A percentile compares a stretch with the other conserved stretches of the same genome.
These are phyloP conservation scores for Orobanche coerulescens DNA, from an alignment of 257 asterid species.

Conservation along the genomic window DNA sequence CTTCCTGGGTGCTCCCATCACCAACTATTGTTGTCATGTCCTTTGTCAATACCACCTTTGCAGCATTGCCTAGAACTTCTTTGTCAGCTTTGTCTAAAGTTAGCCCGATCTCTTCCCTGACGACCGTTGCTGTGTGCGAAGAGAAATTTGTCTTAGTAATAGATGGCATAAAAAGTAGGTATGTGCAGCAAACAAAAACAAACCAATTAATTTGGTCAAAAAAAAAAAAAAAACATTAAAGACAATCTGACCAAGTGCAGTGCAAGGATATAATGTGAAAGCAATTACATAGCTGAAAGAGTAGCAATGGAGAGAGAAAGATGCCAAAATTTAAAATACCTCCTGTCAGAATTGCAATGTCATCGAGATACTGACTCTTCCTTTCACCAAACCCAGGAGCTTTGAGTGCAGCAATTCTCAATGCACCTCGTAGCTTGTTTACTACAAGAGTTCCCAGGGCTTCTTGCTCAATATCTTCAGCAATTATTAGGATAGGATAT, in stretches of 20 bases:
- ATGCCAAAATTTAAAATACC: slow-evolving; percentile 37
- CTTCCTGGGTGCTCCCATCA: slow-evolving; percentile 96
- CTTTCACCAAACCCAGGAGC: slow-evolving; percentile 99
- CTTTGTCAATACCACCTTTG: slow-evolving; percentile 90
- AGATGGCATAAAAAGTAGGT: too few species aligned
- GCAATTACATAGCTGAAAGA: background rate
- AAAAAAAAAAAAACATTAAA: slow-evolving; percentile 1
- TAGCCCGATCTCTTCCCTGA: slow-evolving; percentile 86
- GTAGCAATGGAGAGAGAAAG: background rate
- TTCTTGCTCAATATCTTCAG: slow-evolving; percentile 96
- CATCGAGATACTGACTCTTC: slow-evolving; percentile 93
- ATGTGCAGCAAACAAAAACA: too few species aligned
- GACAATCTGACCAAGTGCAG: background rate
- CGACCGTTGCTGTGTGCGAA: slow-evolving; percentile 66
- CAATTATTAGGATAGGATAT: slow-evolving; percentile 78
- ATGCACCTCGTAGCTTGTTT: slow-evolving; percentile 79
- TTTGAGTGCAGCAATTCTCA: slow-evolving; percentile 88
- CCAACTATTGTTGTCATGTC: slow-evolving; percentile 86
- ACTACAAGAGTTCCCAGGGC: slow-evolving; percentile 94
- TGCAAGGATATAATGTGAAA: background rate
- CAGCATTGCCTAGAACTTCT: slow-evolving; percentile 82
- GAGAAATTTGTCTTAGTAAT: background rate
- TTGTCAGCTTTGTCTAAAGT: slow-evolving; percentile 84
- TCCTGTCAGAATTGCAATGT: slow-evolving; percentile 88
- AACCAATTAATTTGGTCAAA: too few species aligned